Evolutionary conservation across 495 filamentous ascomycete species (phyloP).

Genomic region (Neurospora terricola): DNA sequence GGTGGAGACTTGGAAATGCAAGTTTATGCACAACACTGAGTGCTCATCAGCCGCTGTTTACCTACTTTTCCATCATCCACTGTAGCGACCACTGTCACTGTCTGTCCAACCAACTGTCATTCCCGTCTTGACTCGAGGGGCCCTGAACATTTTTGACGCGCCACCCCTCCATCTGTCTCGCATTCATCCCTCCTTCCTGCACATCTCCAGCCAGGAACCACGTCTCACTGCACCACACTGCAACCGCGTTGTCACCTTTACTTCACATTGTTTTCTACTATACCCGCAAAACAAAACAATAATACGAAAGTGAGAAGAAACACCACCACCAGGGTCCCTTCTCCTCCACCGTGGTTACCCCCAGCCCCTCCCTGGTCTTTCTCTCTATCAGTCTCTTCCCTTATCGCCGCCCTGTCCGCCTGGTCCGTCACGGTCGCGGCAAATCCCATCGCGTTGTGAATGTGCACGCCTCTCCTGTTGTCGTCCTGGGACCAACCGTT

Average conservation of each 20-base stretch:
- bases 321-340: not conserved
- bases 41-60: not conserved
- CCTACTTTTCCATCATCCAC: not conserved
- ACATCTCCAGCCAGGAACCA: slow-evolving; percentile 1
- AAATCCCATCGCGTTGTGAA: slow-evolving; percentile 1
- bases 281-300: not conserved
- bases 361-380: not conserved
- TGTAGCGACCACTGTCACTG: not conserved
- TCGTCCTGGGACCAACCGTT: not conserved
- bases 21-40: not conserved
- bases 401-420: not conserved
- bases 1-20: not conserved
- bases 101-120: not conserved
- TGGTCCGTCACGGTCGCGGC: not conserved
- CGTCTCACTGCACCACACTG: not conserved
- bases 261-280: not conserved
- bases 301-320: not conserved
- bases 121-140: not conserved
- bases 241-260: slow-evolving; percentile 1
- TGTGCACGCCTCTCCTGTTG: slow-evolving; percentile 4
- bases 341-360: not conserved
- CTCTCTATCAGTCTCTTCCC: not conserved
- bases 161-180: not conserved
- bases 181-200: not conserved
- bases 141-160: not conserved